Evolutionary conservation across 2,329 filamentous ascomycete species (phyloP).

Genomic region (Talaromyces piceae): DNA sequence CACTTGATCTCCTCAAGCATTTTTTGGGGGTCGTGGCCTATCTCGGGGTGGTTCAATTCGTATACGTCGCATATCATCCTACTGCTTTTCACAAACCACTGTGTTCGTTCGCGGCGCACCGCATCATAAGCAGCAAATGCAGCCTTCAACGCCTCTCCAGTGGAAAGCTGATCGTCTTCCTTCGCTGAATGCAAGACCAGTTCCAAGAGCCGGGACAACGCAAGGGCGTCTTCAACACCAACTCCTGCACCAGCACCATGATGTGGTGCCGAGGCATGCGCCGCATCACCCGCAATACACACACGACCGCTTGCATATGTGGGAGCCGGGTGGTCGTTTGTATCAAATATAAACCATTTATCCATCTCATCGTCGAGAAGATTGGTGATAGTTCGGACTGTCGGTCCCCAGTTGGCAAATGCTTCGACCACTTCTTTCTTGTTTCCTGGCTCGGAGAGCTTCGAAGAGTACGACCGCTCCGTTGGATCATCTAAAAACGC

Average conservation of each 20-base stretch:
- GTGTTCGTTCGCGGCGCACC: conserved; percentile 42
- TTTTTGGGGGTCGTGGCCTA: conserved; percentile 21
- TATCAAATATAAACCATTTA: conserved; percentile 31
- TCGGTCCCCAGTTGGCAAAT: conserved; percentile 37
- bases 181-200: conserved; percentile 19
- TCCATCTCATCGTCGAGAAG: conserved; percentile 7
- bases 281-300: conserved; percentile 31
- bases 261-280: conserved; percentile 32
- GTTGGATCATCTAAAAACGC: conserved; percentile 6
- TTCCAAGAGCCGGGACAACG: conserved; percentile 41
- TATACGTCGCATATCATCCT: conserved; percentile 33
- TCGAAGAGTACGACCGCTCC: conserved; percentile 7
- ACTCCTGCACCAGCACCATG: conserved; percentile 33
- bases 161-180: background rate
- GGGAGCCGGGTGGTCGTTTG: conserved; percentile 20
- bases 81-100: conserved; percentile 46
- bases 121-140: conserved; percentile 48
- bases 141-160: conserved; percentile 11
- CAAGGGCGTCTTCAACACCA: conserved; percentile 27
- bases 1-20: conserved; percentile 17
- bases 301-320: conserved; percentile 23
- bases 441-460: conserved; percentile 20
- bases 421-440: conserved; percentile 36
- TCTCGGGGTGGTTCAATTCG: conserved; percentile 20
- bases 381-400: conserved; percentile 18